Evolutionary conservation across 768 basidiomycete species (phyloP).

Genomic region (Auriscalpium microsporum): DNA sequence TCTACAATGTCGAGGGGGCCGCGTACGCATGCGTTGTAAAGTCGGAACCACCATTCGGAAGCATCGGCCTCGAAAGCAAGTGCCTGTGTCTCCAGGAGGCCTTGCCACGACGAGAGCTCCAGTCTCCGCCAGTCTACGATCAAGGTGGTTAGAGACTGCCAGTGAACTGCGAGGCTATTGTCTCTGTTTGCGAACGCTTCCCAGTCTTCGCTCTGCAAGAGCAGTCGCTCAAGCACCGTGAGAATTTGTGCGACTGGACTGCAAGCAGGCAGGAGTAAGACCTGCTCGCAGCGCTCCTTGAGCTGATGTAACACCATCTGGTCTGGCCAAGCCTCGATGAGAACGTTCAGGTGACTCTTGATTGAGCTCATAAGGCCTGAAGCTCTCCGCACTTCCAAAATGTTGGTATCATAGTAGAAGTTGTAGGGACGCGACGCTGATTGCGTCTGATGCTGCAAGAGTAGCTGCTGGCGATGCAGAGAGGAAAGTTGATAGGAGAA

Average conservation of each 20-base stretch:
- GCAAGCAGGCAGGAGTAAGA: slow-evolving; percentile 51
- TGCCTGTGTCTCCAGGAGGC: slow-evolving; percentile 65
- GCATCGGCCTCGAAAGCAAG: slow-evolving; percentile 33
- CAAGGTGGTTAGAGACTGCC: slow-evolving; percentile 53
- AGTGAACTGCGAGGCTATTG: slow-evolving; percentile 67
- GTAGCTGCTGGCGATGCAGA: slow-evolving; percentile 34
- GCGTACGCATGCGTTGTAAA: slow-evolving; percentile 72
- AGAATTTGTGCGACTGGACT: slow-evolving; percentile 79
- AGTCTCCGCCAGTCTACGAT: slow-evolving; percentile 88
- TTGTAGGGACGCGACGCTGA: slow-evolving; percentile 34
- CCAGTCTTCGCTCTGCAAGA: slow-evolving; percentile 91
- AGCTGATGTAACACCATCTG: slow-evolving; percentile 95
- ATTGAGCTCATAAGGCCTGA: slow-evolving; percentile 43
- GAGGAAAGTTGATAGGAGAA: slow-evolving; percentile 43
- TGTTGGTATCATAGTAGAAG: slow-evolving; percentile 79
- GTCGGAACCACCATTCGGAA: slow-evolving; percentile 83
- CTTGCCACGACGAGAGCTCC: slow-evolving; percentile 83
- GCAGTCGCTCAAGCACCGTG: slow-evolving; percentile 73
- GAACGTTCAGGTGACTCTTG: slow-evolving; percentile 38
- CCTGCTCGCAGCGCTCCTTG: slow-evolving; percentile 54
- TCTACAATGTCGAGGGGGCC: slow-evolving; percentile 46
- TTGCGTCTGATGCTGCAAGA: slow-evolving; percentile 21
- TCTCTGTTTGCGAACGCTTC: slow-evolving; percentile 91
- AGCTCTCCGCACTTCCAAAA: slow-evolving; percentile 59
- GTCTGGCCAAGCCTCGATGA: slow-evolving; percentile 87